These are phyloP conservation scores for Pachysandra terminalis DNA, from an alignment of 164 flowering plant genomes.

Conservation along the genomic window DNA sequence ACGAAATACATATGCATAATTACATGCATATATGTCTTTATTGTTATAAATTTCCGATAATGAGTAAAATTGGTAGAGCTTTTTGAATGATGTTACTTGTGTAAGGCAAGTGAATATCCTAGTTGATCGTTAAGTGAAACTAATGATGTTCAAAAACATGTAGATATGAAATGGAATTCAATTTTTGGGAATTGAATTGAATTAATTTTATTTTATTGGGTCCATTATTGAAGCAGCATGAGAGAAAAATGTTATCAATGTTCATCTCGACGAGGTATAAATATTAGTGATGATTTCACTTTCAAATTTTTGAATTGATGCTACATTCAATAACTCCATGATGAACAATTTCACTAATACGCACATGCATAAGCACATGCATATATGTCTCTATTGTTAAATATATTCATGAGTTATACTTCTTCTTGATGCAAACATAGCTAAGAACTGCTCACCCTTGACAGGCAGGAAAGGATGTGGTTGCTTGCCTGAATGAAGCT, in stretches of 20 bases:
- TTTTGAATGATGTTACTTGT: background rate
- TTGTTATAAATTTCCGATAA: too few species aligned
- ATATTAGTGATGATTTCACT: too few species aligned
- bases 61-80: background rate
- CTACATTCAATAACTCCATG: background rate
- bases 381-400: background rate
- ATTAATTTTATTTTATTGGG: background rate
- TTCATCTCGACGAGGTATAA: too few species aligned
- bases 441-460: slow-evolving; percentile 7
- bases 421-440: slow-evolving; percentile 6
- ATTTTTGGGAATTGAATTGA: background rate
- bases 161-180: background rate
- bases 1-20: background rate
- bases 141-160: background rate
- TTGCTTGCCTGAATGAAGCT: slow-evolving; percentile 80
- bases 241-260: too few species aligned
- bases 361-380: background rate
- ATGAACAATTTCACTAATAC: background rate
- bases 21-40: background rate
- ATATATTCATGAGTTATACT: background rate
- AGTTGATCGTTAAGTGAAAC: background rate
- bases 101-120: background rate
- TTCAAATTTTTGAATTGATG: too few species aligned
- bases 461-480: slow-evolving; percentile 84
- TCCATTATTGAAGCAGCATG: background rate